Conservation (phyloP, 2,329 filamentous ascomycete species). For the Lachnellula hyalina region DNA sequence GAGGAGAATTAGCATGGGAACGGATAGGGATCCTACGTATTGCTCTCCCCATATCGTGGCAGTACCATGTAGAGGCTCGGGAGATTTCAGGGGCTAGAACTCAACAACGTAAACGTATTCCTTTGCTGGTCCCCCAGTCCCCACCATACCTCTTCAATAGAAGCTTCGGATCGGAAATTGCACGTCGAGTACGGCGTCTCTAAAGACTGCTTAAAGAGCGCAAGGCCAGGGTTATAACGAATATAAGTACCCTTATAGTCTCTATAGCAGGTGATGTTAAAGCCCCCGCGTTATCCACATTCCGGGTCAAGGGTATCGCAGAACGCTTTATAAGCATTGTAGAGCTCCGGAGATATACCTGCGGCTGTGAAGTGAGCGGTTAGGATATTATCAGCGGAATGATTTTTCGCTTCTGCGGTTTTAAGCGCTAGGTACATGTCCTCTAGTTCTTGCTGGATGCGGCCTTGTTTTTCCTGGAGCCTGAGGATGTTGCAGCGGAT, state of each 20-base stretch:
- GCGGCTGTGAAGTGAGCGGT: not conserved
- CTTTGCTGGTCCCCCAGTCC: not conserved
- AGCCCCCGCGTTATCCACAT: constrained; percentile 5
- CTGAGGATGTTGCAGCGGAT: not conserved
- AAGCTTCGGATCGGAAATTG: constrained; percentile 4
- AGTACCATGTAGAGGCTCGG: not conserved
- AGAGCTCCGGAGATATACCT: constrained; percentile 3
- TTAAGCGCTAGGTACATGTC: not conserved
- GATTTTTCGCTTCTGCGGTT: not conserved
- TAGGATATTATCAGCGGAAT: not conserved
- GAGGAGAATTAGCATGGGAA: not conserved
- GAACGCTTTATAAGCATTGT: constrained; percentile 6
- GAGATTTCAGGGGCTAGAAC: constrained; percentile 5
- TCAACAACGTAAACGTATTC: not conserved
- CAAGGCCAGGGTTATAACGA: constrained; percentile 1
- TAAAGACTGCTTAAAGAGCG: not conserved
- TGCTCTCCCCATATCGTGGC: constrained; percentile 6
- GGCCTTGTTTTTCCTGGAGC: not conserved
- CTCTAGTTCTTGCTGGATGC: not conserved
- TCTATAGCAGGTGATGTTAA: constrained; percentile 1
- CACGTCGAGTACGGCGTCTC: constrained; percentile 1
- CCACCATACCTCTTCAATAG: not conserved
- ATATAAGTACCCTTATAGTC: not conserved
- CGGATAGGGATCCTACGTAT: constrained; percentile 5
- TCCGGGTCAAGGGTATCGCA: constrained; percentile 4